Percentiles rank a stretch among this genome's conserved stretches.
Evolutionary conservation across 1,284 basidiomycete genomes (phyloP).

Genomic region (Puccinia hordei): DNA sequence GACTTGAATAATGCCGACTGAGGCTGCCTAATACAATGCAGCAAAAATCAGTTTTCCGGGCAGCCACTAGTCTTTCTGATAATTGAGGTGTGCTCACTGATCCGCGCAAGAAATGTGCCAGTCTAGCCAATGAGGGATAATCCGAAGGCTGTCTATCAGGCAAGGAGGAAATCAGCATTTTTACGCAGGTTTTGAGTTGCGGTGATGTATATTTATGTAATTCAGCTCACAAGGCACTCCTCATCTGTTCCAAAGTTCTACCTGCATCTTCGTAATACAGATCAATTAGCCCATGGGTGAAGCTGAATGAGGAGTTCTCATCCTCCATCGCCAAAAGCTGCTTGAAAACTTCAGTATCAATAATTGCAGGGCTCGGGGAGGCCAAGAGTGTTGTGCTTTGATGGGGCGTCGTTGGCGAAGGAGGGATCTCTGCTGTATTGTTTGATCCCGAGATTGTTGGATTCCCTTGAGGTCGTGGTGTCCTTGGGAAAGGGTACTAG

Average conservation of each 20-base stretch:
- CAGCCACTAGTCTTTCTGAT: not conserved
- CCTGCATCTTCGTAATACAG: constrained; percentile 38
- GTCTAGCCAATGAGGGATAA: constrained; percentile 22
- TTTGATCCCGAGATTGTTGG: not conserved
- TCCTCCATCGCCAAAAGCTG: constrained; percentile 48
- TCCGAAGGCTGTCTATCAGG: constrained; percentile 16
- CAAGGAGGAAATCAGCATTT: not conserved
- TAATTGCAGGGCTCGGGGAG: constrained; percentile 14
- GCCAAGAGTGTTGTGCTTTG: not conserved
- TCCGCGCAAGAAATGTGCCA: constrained; percentile 44
- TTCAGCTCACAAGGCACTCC: constrained; percentile 30
- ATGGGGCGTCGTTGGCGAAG: not conserved
- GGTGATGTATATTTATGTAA: not conserved
- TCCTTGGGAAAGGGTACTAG: constrained; percentile 46
- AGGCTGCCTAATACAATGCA: constrained; percentile 36
- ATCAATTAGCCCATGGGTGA: constrained; percentile 34
- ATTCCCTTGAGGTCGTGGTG: not conserved
- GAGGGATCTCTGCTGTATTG: not conserved
- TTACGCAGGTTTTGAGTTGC: not conserved
- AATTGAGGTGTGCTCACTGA: constrained; percentile 14
- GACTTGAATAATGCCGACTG: constrained; percentile 39
- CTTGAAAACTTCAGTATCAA: constrained; percentile 46
- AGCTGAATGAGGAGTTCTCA: constrained; percentile 33
- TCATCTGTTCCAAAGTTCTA: constrained; percentile 39
- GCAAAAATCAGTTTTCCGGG: not conserved